Conservation (phyloP, 768 basidiomycete species). For the Rhodotorula babjevae region DNA sequence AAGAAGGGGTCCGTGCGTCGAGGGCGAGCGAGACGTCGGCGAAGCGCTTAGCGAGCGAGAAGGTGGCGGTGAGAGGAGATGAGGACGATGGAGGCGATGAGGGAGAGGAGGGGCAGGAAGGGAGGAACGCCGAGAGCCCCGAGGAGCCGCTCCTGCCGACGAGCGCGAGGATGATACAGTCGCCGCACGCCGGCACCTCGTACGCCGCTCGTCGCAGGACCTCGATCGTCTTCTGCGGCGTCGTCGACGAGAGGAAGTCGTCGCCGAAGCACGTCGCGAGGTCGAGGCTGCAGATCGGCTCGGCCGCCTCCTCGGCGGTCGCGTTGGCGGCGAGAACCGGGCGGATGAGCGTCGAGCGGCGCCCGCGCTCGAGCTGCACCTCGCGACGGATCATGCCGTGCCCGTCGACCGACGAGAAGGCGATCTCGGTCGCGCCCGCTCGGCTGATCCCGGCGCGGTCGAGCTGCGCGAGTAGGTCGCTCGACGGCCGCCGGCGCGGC, state of each 20-base stretch:
- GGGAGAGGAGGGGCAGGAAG: slow-evolving; percentile 13
- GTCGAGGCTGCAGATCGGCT: slow-evolving; percentile 32
- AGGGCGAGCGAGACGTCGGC: background rate
- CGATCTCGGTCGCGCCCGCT: slow-evolving; percentile 9
- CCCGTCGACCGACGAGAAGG: slow-evolving; percentile 45
- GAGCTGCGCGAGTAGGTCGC: background rate
- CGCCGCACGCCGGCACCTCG: slow-evolving; percentile 47
- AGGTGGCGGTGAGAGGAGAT: background rate
- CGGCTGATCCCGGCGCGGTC: slow-evolving; percentile 3
- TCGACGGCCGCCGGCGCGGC: slow-evolving; percentile 6
- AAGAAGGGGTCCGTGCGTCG: background rate
- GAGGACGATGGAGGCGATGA: background rate
- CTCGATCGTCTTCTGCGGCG: background rate
- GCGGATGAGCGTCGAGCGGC: background rate
- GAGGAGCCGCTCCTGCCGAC: slow-evolving; percentile 45
- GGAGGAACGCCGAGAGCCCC: slow-evolving; percentile 49
- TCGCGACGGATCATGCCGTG: slow-evolving; percentile 44
- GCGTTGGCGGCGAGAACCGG: background rate
- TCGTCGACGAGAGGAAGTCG: background rate
- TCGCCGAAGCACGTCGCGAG: slow-evolving; percentile 41
- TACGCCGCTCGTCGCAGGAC: slow-evolving; percentile 48
- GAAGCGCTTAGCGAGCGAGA: background rate
- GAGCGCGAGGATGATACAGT: slow-evolving; percentile 47
- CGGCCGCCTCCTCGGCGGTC: background rate
- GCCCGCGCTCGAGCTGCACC: background rate